These are phyloP conservation scores for Trichoderma breve DNA, from an alignment of 2,329 filamentous ascomycete species.

Conservation along the genomic window DNA sequence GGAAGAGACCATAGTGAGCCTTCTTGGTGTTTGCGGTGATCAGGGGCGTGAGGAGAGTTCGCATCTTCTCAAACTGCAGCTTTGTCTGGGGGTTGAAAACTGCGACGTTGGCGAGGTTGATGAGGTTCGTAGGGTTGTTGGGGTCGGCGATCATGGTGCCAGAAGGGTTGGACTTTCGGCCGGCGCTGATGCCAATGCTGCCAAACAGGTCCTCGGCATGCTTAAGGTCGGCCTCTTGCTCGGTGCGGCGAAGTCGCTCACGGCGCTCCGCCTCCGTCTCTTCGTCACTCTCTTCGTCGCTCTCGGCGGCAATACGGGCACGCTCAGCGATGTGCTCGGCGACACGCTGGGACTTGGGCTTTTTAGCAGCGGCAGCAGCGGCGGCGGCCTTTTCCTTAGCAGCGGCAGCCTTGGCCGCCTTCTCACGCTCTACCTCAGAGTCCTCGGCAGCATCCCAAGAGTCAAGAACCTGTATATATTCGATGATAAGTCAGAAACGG, in stretches of 20 bases:
- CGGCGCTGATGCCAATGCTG: conserved; percentile 63
- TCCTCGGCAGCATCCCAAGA: conserved; percentile 97
- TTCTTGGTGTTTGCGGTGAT: conserved; percentile 76
- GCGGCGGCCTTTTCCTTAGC: conserved; percentile 87
- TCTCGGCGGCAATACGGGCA: conserved; percentile 50
- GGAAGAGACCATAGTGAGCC: conserved; percentile 83
- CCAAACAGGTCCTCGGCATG: conserved; percentile 92
- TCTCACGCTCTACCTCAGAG: conserved; percentile 94
- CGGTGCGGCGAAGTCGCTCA: conserved; percentile 70
- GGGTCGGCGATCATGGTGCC: conserved; percentile 67
- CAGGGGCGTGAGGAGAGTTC: conserved; percentile 75
- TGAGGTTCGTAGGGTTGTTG: conserved; percentile 70
- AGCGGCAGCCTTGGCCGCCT: conserved; percentile 81
- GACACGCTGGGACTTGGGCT: conserved; percentile 82
- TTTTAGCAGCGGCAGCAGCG: conserved; percentile 85
- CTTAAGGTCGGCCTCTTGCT: conserved; percentile 84
- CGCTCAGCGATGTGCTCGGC: conserved; percentile 70
- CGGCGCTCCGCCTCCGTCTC: conserved; percentile 72
- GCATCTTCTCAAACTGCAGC: conserved; percentile 77
- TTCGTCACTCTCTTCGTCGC: conserved; percentile 61
- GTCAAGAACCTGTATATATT: conserved; percentile 71
- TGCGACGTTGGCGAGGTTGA: conserved; percentile 77
- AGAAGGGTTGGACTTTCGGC: conserved; percentile 65
- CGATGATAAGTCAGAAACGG: background rate
- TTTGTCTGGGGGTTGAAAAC: conserved; percentile 91